Conservation (phyloP, 176 grass and related monocot genomes). For the Otatea glauca region DNA sequence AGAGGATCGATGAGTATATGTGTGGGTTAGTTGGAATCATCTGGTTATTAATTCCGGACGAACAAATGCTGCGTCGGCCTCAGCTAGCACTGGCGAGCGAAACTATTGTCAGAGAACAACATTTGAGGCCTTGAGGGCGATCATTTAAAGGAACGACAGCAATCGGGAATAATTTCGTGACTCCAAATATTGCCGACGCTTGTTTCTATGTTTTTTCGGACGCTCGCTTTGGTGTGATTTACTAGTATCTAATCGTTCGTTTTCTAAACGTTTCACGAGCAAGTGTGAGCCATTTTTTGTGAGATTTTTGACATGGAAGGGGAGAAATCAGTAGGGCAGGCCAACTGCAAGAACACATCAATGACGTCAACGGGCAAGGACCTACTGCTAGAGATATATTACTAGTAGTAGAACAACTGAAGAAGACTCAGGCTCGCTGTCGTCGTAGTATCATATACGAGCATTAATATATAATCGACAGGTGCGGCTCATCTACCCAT, state of each 20-base stretch:
- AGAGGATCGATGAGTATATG: neutral
- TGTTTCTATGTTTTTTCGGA: neutral
- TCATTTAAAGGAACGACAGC: slow-evolving; percentile 40
- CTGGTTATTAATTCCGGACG: neutral
- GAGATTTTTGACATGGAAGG: neutral
- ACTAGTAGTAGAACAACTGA: neutral
- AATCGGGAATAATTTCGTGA: neutral
- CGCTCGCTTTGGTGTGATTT: neutral
- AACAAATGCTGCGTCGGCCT: neutral
- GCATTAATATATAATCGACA: slow-evolving; percentile 1
- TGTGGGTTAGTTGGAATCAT: neutral
- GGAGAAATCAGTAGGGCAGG: neutral
- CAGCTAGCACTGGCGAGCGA: neutral
- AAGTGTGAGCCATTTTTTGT: neutral
- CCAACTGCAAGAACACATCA: neutral
- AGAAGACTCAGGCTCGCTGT: neutral
- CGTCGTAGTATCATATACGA: neutral
- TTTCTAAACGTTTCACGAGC: neutral
- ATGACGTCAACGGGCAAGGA: neutral
- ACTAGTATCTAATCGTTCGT: neutral
- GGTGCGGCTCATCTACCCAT: slow-evolving; percentile 22
- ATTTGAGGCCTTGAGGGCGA: slow-evolving; percentile 21
- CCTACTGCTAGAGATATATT: neutral
- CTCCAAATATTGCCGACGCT: neutral
- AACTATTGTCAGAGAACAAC: slow-evolving; percentile 10